phyloP scores from a whole-genome alignment of 2,329 filamentous ascomycete genomes.

The Colletotrichum graminicola region DNA sequence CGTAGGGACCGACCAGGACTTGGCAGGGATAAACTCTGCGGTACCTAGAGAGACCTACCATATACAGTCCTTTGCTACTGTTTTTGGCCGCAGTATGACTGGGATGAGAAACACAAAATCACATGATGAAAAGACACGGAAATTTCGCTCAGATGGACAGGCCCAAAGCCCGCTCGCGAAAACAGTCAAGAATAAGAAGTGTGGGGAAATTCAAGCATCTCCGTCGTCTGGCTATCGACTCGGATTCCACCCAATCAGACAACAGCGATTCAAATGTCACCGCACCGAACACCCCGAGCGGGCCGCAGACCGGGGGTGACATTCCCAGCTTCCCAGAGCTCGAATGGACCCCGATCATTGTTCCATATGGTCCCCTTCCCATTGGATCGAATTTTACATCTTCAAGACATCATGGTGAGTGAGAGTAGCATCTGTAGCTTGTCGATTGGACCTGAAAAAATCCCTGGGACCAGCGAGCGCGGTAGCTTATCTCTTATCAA shows the following conservation, averaged over 20 bases:
- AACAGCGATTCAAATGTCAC: constrained; percentile 22
- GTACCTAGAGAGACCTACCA: not conserved
- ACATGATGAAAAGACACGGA: not conserved
- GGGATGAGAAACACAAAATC: not conserved
- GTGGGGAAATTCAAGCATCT: constrained; percentile 18
- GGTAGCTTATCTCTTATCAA: constrained; percentile 33
- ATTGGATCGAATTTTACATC: not conserved
- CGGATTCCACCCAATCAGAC: constrained; percentile 13
- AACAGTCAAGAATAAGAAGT: not conserved
- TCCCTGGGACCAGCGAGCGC: not conserved
- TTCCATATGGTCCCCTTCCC: not conserved
- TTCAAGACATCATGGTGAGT: too few species aligned
- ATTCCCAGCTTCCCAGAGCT: constrained; percentile 1
- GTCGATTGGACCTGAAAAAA: not conserved
- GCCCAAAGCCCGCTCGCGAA: not conserved
- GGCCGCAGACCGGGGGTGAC: constrained; percentile 4
- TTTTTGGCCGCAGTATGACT: not conserved
- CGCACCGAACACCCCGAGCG: constrained; percentile 13
- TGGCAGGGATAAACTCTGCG: not conserved
- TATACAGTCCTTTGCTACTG: not conserved
- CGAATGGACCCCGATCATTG: not conserved
- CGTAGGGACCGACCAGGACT: not conserved
- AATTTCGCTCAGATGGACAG: not conserved
- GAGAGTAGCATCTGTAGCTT: not conserved
- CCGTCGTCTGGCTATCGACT: constrained; percentile 14